Percentiles rank a stretch among this genome's conserved stretches.
Evolutionary conservation across 768 basidiomycete species (phyloP).

Genomic region (Erythrobasidium yunnanense): DNA sequence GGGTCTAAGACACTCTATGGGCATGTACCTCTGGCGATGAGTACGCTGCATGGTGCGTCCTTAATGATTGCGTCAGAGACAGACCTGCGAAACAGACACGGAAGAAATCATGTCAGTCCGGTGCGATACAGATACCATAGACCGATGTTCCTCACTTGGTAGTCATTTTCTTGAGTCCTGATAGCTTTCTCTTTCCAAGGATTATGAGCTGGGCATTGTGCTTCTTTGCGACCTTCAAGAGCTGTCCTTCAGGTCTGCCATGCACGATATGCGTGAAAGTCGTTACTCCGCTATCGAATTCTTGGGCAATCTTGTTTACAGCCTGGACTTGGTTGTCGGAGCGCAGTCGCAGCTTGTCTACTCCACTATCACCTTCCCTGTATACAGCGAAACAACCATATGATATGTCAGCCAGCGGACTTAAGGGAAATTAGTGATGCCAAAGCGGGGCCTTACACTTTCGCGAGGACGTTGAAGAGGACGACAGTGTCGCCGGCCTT

Average conservation of each 20-base stretch:
- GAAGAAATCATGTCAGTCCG: too few species aligned
- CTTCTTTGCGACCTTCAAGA: conserved; percentile 5
- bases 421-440: too few species aligned
- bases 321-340: conserved; percentile 3
- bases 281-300: not conserved
- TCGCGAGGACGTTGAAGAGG: conserved; percentile 7
- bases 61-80: conserved; percentile 5
- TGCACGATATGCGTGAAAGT: conserved; percentile 3
- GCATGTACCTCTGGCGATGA: not conserved
- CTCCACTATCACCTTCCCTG: not conserved
- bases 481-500: conserved; percentile 10
- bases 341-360: not conserved
- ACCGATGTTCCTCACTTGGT: conserved; percentile 13
- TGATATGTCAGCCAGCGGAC: too few species aligned
- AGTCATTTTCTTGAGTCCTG: not conserved
- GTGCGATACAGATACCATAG: too few species aligned
- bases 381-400: not conserved
- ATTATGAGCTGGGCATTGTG: conserved; percentile 8
- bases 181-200: conserved; percentile 9
- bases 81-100: conserved; percentile 1
- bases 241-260: not conserved
- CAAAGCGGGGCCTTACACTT: not conserved
- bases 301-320: not conserved
- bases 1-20: not conserved
- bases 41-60: not conserved